Evolutionary conservation across 2,329 filamentous ascomycete genomes (phyloP), one percentile per base, ranked within the genome.

Genomic region (Pseudogymnoascus verrucosus): DNA sequence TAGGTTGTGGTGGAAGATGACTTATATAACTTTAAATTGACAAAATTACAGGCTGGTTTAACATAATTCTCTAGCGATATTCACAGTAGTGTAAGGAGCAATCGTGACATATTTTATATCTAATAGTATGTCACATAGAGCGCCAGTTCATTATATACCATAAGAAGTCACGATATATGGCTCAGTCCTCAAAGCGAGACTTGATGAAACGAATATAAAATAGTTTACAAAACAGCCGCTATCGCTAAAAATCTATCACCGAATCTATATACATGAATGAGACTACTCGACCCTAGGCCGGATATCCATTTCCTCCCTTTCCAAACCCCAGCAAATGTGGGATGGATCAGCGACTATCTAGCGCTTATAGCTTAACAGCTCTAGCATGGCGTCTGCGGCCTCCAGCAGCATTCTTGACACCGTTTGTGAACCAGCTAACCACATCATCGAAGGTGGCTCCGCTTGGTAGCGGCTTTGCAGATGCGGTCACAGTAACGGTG

Each of bases 401-500:
- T 1, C 54, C 31, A 36, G 12, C 16, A n/a, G 16, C 36, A 11
- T 60, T 60, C 31, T 40, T 40, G 21, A 60, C 16, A 8, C 47
- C 14, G 47, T 12, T 54, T 3, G 47, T 16, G 47, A 60, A 60
- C 60, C 60, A 62, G 19, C 37, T 47, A 23, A 62, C 6, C 1
- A 62, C 19, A 34, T 63, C 61, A 34, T 59, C 40, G 14, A 57
- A 34, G 19, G 47, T 60, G 23, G 62, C 44, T 4, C 51, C 64
- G 31, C 34, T 21, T 3, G 64, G 47, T 54, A 54, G 31, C 34
- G 62, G 37, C 14, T 60, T n/a, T 7, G 65, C 36, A 11, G 61
- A 62, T 11, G 65, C 64, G 39, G 57, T 42, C 16, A 59, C 61
- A 12, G 51, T 61, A 23, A 40, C 63, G 51, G 62, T 57, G n/a